A percentile compares a stretch with the other conserved stretches of the same genome.
Evolutionary conservation across 768 basidiomycete species (phyloP).

Genomic region (Naganishia vaughanmartiniae): DNA sequence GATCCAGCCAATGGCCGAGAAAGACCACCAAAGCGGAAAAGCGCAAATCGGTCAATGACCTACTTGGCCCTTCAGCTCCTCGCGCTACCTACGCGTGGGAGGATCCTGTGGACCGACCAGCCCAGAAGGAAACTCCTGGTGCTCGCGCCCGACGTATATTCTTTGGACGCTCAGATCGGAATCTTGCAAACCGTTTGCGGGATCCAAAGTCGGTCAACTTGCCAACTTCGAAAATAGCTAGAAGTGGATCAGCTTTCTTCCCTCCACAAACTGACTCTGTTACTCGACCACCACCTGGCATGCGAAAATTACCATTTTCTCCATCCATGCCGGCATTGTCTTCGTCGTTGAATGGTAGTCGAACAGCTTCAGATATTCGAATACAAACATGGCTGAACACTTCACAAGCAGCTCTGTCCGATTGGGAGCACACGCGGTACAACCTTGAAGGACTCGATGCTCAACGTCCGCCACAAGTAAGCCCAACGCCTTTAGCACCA

Average conservation of each 20-base stretch:
- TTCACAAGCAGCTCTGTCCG: slow-evolving; percentile 4
- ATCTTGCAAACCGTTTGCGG: not conserved
- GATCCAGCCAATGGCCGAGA: slow-evolving; percentile 1
- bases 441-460: not conserved
- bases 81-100: slow-evolving; percentile 4
- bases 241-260: not conserved
- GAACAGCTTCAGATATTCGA: not conserved
- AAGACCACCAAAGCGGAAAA: slow-evolving; percentile 11
- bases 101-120: not conserved
- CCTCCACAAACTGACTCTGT: not conserved
- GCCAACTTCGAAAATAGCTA: not conserved
- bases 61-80: slow-evolving; percentile 5
- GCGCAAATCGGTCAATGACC: slow-evolving; percentile 6
- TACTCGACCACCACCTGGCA: too few species aligned
- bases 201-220: not conserved
- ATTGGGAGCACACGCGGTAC: not conserved
- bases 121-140: not conserved
- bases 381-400: slow-evolving; percentile 20
- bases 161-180: slow-evolving; percentile 9
- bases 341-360: not conserved
- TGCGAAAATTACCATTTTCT: not conserved
- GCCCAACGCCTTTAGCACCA: slow-evolving; percentile 1
- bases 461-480: not conserved
- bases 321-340: slow-evolving; percentile 11
- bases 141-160: not conserved